Base-by-base conservation (phyloP, 371 early-diverging fungal species). In the Mucor circinelloides region DNA sequence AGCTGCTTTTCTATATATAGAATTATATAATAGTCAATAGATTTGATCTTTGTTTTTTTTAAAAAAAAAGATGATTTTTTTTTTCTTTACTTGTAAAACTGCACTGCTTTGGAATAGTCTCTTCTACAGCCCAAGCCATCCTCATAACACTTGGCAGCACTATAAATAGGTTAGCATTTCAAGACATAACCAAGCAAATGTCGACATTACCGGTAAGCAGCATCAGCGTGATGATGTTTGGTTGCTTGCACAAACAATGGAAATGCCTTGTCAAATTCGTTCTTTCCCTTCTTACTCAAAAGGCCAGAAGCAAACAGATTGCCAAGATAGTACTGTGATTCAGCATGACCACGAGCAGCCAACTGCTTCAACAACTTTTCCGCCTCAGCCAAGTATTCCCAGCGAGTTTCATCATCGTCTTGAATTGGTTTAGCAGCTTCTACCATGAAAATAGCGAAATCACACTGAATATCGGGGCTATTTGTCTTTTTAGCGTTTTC, bases 401-500 rank as follows among this genome's bases (percentile, higher is more conserved):
- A 79, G 28, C 86, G 81, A 38, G 85, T 78, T 25, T 69, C 68
- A 15, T 82, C 83, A 54, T 86, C 83, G 7, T 83, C 87, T 52
- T 75, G 78, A 57, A 88, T 74, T 6, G 87, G 76, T 52, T 88
- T 87, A 60, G 89, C 89, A 28, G 88, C 86, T 55, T 87, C 87
- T 0, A 91, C 86, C 84, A 91, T 86, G 46, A 89, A 90, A n/a
- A 87, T 88, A 17, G 93, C 94, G 78, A 95, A 93, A 70, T 92
- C 93, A 55, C 93, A 87, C 71, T 91, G 94, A 38, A 91, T 85
- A 50, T 87, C 88, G 1, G 93, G 93, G 61, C 91, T 93, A 46
- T 91, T 90, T 42, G 91, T 91, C 76, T 90, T 89, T 77, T 92
- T 93, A 12, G 92, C 93, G 67, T 93, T 92, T 61, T 92, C 90